phyloP scores from a whole-genome alignment of 1,284 basidiomycete genomes.

The Ceratobasidium sp. region DNA sequence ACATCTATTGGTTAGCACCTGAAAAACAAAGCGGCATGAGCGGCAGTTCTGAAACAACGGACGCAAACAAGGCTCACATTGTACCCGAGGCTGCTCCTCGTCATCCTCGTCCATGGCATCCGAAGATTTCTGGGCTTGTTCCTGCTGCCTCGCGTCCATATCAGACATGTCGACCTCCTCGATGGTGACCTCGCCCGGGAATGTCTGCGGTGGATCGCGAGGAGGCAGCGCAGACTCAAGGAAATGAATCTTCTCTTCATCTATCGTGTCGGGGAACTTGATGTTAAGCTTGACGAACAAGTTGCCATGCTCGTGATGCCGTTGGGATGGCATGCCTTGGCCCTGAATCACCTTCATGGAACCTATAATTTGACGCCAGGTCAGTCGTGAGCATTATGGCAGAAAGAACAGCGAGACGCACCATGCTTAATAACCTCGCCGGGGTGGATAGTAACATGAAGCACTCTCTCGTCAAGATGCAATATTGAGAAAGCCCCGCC shows the following conservation, averaged over 20 bases:
- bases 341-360: slow-evolving; percentile 91
- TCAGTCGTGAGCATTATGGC: slow-evolving; percentile 48
- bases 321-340: slow-evolving; percentile 98
- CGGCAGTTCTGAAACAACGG: not conserved
- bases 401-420: slow-evolving; percentile 53
- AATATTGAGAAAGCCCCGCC: slow-evolving; percentile 92
- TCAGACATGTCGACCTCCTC: slow-evolving; percentile 92
- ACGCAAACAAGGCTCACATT: slow-evolving; percentile 62
- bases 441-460: slow-evolving; percentile 86
- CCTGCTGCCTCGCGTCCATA: slow-evolving; percentile 78
- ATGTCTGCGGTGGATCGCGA: slow-evolving; percentile 75
- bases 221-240: slow-evolving; percentile 91
- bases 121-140: slow-evolving; percentile 58
- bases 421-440: slow-evolving; percentile 97
- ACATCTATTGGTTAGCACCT: slow-evolving; percentile 42
- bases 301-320: slow-evolving; percentile 97
- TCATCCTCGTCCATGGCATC: slow-evolving; percentile 89
- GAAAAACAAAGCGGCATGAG: not conserved
- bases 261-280: slow-evolving; percentile 88
- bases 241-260: slow-evolving; percentile 71
- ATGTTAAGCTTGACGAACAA: slow-evolving; percentile 90
- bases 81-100: slow-evolving; percentile 75
- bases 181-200: slow-evolving; percentile 72
- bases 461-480: slow-evolving; percentile 92
- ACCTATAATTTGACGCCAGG: slow-evolving; percentile 59